phyloP scores from a whole-genome alignment of 2,329 filamentous ascomycete species.

The Didymella sp. region DNA sequence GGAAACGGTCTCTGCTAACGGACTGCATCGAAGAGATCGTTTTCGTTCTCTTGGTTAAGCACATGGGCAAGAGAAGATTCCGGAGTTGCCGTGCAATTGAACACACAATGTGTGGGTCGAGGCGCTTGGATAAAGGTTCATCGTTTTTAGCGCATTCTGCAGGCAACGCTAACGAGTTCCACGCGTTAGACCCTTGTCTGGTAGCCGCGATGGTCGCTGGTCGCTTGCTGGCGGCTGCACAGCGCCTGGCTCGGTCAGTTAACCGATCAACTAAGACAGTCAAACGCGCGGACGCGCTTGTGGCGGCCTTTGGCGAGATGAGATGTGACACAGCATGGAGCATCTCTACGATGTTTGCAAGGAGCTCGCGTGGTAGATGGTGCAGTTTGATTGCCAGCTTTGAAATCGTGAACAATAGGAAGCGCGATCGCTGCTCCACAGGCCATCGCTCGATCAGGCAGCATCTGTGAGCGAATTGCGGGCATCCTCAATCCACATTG shows the following conservation, averaged over 20 bases:
- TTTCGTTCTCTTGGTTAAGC: background rate
- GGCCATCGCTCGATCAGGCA: background rate
- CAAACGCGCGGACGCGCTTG: slow-evolving; percentile 10
- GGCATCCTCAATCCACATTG: background rate
- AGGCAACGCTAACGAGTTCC: slow-evolving; percentile 13
- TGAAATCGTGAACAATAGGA: background rate
- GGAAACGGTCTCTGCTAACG: background rate
- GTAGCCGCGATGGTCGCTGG: slow-evolving; percentile 10
- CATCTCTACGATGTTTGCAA: background rate
- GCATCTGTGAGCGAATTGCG: slow-evolving; percentile 2
- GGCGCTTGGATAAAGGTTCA: slow-evolving; percentile 7
- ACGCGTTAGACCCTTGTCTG: slow-evolving; percentile 8
- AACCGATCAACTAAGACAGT: slow-evolving; percentile 10
- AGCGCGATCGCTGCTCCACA: background rate
- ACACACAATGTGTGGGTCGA: slow-evolving; percentile 4
- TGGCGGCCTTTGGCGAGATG: slow-evolving; percentile 6
- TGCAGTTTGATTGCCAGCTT: background rate
- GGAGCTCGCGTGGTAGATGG: slow-evolving; percentile 1
- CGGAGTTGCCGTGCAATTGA: slow-evolving; percentile 3
- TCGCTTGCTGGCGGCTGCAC: slow-evolving; percentile 15
- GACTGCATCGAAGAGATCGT: too few relatives aligned
- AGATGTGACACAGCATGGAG: slow-evolving; percentile 6
- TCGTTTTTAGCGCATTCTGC: slow-evolving; percentile 4
- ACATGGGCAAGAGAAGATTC: background rate
- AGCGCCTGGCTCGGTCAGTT: slow-evolving; percentile 17